These are phyloP conservation scores for Fusarium buxicola DNA, from an alignment of 2,329 filamentous ascomycete species.

Conservation along the genomic window DNA sequence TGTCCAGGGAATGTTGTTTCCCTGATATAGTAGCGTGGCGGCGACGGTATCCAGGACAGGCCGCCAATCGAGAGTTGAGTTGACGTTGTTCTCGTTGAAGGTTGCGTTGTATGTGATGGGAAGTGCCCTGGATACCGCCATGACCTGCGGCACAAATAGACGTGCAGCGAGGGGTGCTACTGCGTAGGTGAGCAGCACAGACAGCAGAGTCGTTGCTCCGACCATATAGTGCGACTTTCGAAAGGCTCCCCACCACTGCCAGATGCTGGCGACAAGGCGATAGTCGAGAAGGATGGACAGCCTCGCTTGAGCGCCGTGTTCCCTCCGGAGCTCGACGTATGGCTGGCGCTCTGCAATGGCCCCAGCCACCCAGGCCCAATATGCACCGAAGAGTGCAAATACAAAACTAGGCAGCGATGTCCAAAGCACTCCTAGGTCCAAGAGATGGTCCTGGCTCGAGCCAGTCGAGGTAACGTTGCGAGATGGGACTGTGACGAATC, in stretches of 20 bases:
- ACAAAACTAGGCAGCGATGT: slow-evolving; percentile 24
- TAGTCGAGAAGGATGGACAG: slow-evolving; percentile 26
- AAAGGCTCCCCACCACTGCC: slow-evolving; percentile 29
- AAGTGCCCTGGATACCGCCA: neutral
- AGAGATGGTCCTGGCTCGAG: neutral
- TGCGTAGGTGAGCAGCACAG: slow-evolving; percentile 18
- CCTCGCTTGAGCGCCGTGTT: slow-evolving; percentile 9
- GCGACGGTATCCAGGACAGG: slow-evolving; percentile 23
- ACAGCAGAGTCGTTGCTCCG: slow-evolving; percentile 22
- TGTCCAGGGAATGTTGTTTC: slow-evolving; percentile 23
- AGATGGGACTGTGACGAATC: slow-evolving; percentile 18
- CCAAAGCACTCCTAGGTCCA: slow-evolving; percentile 25
- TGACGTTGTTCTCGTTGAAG: slow-evolving; percentile 8
- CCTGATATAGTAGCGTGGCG: slow-evolving; percentile 17
- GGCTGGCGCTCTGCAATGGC: slow-evolving; percentile 30
- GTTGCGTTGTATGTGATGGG: slow-evolving; percentile 9
- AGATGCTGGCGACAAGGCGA: slow-evolving; percentile 10
- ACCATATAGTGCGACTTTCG: slow-evolving; percentile 19
- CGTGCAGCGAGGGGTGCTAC: slow-evolving; percentile 26
- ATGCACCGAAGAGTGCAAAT: slow-evolving; percentile 21
- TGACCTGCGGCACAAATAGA: slow-evolving; percentile 22
- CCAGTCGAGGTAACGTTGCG: neutral
- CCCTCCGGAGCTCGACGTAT: slow-evolving; percentile 27
- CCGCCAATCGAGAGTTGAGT: slow-evolving; percentile 23
- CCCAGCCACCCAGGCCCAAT: slow-evolving; percentile 29